phyloP scores from a whole-genome alignment of 2,329 filamentous ascomycete genomes.

The Akanthomyces uredinophilus region DNA sequence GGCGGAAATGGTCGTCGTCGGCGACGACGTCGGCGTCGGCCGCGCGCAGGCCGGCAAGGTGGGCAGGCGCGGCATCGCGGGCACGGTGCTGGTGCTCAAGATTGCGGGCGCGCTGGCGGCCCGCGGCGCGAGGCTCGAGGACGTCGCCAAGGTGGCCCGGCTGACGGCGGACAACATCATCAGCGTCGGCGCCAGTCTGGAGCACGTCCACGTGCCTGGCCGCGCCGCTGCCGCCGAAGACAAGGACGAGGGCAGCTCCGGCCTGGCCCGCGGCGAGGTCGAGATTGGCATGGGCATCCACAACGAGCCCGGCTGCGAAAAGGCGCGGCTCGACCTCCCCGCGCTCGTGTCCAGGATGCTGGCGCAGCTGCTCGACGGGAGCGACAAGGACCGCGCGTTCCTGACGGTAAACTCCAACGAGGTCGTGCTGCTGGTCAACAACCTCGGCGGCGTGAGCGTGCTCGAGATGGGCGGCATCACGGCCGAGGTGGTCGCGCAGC shows the following conservation, averaged over 20 bases:
- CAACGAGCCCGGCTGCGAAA: constrained; percentile 58
- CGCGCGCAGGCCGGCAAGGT: constrained; percentile 82
- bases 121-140: constrained; percentile 58
- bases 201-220: constrained; percentile 91
- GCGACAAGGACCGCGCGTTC: constrained; percentile 67
- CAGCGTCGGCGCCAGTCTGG: constrained; percentile 78
- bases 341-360: constrained; percentile 61
- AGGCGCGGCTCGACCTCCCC: constrained; percentile 47
- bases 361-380: constrained; percentile 59
- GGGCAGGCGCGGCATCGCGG: constrained; percentile 82
- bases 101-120: constrained; percentile 79
- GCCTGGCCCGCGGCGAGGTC: constrained; percentile 50
- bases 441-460: constrained; percentile 67
- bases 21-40: constrained; percentile 88
- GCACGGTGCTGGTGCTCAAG: constrained; percentile 88
- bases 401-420: constrained; percentile 57
- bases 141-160: constrained; percentile 68
- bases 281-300: constrained; percentile 76
- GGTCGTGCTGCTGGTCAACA: constrained; percentile 68
- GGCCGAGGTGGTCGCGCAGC: constrained; percentile 60
- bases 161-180: constrained; percentile 71
- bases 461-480: constrained; percentile 70
- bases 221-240: constrained; percentile 52
- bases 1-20: constrained; percentile 87
- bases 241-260: constrained; percentile 39